Evolutionary conservation across 257 asterid species (phyloP).

Genomic region (Solanum ossicruentum): DNA sequence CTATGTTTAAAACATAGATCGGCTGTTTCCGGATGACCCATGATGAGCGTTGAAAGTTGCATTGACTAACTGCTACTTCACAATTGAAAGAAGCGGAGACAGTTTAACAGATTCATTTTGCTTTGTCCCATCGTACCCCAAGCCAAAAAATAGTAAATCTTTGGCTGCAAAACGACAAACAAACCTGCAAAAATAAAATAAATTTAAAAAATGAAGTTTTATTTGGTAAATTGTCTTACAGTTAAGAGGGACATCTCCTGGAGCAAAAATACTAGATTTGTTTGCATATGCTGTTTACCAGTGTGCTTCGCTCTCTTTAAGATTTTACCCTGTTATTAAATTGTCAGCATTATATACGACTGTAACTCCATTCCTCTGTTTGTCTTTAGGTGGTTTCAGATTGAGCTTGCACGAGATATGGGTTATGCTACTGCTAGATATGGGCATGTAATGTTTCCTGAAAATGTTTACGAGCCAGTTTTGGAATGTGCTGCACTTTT

Average conservation of each 20-base stretch:
- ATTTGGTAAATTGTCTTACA: background rate
- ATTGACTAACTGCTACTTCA: too few species aligned
- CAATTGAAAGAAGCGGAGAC: too few species aligned
- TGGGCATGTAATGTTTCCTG: slow-evolving; percentile 99
- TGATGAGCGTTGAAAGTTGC: too few species aligned
- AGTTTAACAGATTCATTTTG: too few species aligned
- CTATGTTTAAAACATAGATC: too few species aligned
- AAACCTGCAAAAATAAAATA: background rate
- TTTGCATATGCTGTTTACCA: background rate
- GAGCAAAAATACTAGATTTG: background rate
- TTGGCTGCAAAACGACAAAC: background rate
- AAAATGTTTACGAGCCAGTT: slow-evolving; percentile 97
- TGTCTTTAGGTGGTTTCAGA: slow-evolving; percentile 77
- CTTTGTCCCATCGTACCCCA: too few species aligned
- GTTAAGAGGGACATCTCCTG: background rate
- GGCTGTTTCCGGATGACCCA: too few species aligned
- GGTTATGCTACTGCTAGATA: slow-evolving; percentile 93
- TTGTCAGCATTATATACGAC: background rate
- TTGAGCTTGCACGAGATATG: slow-evolving; percentile 94
- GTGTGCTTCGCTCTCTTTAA: background rate
- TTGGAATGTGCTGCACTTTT: slow-evolving; percentile 74
- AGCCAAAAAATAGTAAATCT: too few species aligned
- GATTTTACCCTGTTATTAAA: background rate
- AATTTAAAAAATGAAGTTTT: background rate
- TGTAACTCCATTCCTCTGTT: slow-evolving; percentile 34